These are phyloP conservation scores for Handroanthus guayacan DNA, from an alignment of 257 asterid species.

Conservation along the genomic window DNA sequence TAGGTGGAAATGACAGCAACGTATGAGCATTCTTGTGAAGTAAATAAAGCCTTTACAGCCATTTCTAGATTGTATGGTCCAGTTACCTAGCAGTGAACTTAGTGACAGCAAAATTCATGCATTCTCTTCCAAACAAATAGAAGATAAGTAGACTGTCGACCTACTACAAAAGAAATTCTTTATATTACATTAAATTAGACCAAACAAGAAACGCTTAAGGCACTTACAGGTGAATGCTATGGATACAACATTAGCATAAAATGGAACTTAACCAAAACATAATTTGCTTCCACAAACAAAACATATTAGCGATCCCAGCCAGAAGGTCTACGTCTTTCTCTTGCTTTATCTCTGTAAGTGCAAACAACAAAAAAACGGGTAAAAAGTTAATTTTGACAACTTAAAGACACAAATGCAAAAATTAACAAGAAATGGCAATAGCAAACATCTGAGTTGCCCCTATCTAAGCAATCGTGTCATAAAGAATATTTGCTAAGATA, in stretches of 20 bases:
- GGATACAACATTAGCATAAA: constrained; percentile 35
- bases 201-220: constrained; percentile 24
- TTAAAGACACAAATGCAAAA: not conserved
- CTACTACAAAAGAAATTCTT: constrained; percentile 1
- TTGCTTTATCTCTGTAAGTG: constrained; percentile 63
- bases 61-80: not conserved
- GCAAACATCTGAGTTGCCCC: not conserved
- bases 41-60: not conserved
- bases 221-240: constrained; percentile 34
- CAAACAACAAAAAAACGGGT: constrained; percentile 13
- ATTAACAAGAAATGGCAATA: not conserved
- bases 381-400: constrained; percentile 19
- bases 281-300: constrained; percentile 16
- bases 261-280: constrained; percentile 23
- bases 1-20: not conserved
- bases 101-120: not conserved
- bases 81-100: not conserved
- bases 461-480: not conserved
- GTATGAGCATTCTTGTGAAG: not conserved
- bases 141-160: not conserved
- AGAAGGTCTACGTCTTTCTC: constrained; percentile 94
- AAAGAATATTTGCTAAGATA: not conserved
- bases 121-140: not conserved
- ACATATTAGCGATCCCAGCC: constrained; percentile 84
- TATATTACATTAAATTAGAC: constrained; percentile 22